phyloP scores from a whole-genome alignment of 2,329 filamentous ascomycete genomes.

The Berkeleyomyces basicola region DNA sequence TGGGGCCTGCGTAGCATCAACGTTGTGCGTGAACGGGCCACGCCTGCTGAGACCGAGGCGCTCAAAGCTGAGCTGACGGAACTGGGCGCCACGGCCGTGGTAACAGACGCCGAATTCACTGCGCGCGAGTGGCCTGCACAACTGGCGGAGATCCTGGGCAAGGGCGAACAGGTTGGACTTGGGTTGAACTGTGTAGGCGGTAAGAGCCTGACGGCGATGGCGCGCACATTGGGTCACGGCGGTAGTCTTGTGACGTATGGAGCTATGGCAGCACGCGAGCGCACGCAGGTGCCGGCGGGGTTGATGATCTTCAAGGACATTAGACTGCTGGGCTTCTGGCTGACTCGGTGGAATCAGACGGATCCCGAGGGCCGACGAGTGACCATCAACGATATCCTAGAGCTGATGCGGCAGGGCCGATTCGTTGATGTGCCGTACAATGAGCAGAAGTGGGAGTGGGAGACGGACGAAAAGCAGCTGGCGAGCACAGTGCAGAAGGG shows the following conservation, averaged over 20 bases:
- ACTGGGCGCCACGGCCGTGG: conserved; percentile 40
- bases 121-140: conserved; percentile 39
- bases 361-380: conserved; percentile 56
- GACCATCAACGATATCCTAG: conserved; percentile 73
- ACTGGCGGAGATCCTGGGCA: conserved; percentile 50
- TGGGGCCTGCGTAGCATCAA: conserved; percentile 92
- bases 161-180: conserved; percentile 54
- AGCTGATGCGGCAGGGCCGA: conserved; percentile 54
- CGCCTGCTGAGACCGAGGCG: conserved; percentile 44
- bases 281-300: conserved; percentile 63
- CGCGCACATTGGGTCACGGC: conserved; percentile 51
- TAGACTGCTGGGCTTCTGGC: conserved; percentile 84
- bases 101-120: conserved; percentile 39
- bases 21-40: conserved; percentile 58
- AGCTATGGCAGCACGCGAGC: conserved; percentile 72
- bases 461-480: conserved; percentile 54
- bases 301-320: conserved; percentile 89
- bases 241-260: conserved; percentile 84
- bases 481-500: conserved; percentile 66
- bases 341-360: conserved; percentile 71
- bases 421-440: conserved; percentile 76
- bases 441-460: conserved; percentile 67
- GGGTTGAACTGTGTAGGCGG: conserved; percentile 92
- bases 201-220: conserved; percentile 61
- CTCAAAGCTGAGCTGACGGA: conserved; percentile 34